Evolutionary conservation across 208 protist species (phyloP).

Genomic region (Strigomonas galati): DNA sequence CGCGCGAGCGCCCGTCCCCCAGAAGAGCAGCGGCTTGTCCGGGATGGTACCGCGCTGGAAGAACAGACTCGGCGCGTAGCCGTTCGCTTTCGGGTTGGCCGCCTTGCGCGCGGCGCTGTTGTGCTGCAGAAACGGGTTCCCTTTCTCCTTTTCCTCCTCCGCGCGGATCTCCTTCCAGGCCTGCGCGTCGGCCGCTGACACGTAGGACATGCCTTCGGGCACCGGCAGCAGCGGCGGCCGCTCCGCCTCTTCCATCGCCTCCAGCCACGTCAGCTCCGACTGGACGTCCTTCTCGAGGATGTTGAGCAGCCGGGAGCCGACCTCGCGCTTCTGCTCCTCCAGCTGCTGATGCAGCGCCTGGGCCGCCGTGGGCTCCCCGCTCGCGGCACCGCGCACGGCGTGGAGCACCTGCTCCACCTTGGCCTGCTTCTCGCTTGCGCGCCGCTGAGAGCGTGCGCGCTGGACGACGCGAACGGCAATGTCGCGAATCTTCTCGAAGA

Average conservation of each 20-base stretch:
- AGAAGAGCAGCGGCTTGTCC: conserved; percentile 82
- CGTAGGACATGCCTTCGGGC: conserved; percentile 82
- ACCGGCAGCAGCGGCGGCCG: conserved; percentile 78
- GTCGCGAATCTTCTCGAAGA: conserved; percentile 70
- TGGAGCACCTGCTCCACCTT: conserved; percentile 24
- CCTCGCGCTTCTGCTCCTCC: conserved; percentile 38
- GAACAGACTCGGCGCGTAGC: conserved; percentile 57
- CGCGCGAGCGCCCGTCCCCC: conserved; percentile 68
- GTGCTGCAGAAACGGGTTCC: conserved; percentile 55
- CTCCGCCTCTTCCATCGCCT: conserved; percentile 79
- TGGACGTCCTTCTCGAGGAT: conserved; percentile 73
- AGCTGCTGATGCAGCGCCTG: conserved; percentile 39
- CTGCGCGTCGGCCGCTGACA: conserved; percentile 68
- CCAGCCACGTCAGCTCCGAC: conserved; percentile 71
- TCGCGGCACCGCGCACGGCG: conserved; percentile 12
- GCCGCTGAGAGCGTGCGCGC: conserved; percentile 18
- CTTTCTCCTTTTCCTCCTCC: conserved; percentile 34
- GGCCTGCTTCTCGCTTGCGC: conserved; percentile 22
- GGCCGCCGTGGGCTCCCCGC: conserved; percentile 12
- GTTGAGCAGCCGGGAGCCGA: conserved; percentile 47
- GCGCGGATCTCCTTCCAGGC: conserved; percentile 59
- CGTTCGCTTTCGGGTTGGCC: conserved; percentile 6
- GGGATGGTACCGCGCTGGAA: conserved; percentile 71
- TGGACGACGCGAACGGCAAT: conserved; percentile 31
- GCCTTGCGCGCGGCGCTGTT: conserved; percentile 11